phyloP scores from a whole-genome alignment of 2,329 filamentous ascomycete genomes.

The Paraconiothyrium brasiliense region DNA sequence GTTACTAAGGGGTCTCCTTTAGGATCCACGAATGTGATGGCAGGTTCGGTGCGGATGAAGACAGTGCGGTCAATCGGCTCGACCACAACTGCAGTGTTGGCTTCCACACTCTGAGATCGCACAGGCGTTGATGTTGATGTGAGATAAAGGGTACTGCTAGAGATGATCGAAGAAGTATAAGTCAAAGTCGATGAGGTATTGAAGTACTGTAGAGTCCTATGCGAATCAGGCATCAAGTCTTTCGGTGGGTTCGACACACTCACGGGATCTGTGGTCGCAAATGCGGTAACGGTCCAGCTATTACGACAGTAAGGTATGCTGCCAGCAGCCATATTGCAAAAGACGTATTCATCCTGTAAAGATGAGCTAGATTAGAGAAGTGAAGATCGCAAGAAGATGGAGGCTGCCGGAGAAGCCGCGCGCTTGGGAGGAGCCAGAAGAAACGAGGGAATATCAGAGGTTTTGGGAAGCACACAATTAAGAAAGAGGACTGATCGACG shows the following conservation, averaged over 20 bases:
- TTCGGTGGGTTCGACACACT: conserved; percentile 19
- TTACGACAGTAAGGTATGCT: conserved; percentile 40
- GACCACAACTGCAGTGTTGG: conserved; percentile 45
- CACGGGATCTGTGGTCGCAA: conserved; percentile 36
- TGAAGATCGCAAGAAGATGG: conserved; percentile 24
- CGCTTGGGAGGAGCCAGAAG: conserved; percentile 34
- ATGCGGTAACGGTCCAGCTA: conserved; percentile 46
- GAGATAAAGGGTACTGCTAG: conserved; percentile 5
- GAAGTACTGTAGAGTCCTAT: conserved; percentile 37
- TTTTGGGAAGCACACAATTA: conserved; percentile 34
- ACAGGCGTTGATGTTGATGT: not conserved
- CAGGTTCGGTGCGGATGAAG: conserved; percentile 36
- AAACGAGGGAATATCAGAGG: conserved; percentile 26
- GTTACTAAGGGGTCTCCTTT: conserved; percentile 45
- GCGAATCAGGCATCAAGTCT: conserved; percentile 20
- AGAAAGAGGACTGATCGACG: conserved; percentile 46
- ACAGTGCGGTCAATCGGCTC: conserved; percentile 43
- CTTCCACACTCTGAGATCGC: conserved; percentile 30
- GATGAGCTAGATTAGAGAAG: conserved; percentile 30
- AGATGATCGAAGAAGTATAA: conserved; percentile 6
- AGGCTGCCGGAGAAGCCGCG: conserved; percentile 23
- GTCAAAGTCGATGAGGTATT: conserved; percentile 35
- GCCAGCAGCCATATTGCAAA: conserved; percentile 48
- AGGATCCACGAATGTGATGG: conserved; percentile 45
- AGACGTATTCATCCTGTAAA: conserved; percentile 39